Base-by-base conservation (phyloP, 2,329 filamentous ascomycete genomes). In the Exophiala calicioides region DNA sequence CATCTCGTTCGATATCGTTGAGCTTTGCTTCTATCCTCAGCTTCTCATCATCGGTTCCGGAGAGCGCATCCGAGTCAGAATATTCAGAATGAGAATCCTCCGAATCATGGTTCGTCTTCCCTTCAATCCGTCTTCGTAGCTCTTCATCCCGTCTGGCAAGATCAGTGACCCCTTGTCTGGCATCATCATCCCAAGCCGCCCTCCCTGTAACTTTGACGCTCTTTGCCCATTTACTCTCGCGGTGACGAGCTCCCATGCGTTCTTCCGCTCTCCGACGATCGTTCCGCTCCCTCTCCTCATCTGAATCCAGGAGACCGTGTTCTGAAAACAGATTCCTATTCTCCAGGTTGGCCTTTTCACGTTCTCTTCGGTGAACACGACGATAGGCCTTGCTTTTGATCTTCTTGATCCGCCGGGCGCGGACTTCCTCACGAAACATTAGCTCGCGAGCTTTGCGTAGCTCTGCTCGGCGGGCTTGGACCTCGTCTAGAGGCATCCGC, bases 361-460 rank as follows among this genome's bases (percentile, higher is more conserved):
- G 53, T 26, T 56, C 53, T 64, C 86, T 95, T 27, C 91, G 83
- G 68, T 97, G 91, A 10, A 97, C 85, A 33, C 90, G 85, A 44
- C 91, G 87, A 65, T 95, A 98, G 0, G 90, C 81, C 68, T 96
- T 98, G 65, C 88, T 94, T 77, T 98, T 98, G 72, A 98, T 98
- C 75, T 97, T 97, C 73, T 96, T 95, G 70, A 98, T 89, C 18
- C 93, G 85, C 70, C 90, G 94, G 5, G 90, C 81, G 46, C 90
- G 85, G 32, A 90, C 84, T 62, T 94, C 86, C 68, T 97, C 91
- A 8, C 90, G 80, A 60, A 94, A 95, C 56, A 91, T 78, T 5
- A 95, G 71, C 60, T 97, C 91, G 57, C 93, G 79, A 54, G 88
- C 83, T 65, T 83, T 84, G 9, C 93, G 84, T 46, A 91, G 78